Conservation (phyloP, 2,329 filamentous ascomycete genomes). For the Didymella pomorum region DNA sequence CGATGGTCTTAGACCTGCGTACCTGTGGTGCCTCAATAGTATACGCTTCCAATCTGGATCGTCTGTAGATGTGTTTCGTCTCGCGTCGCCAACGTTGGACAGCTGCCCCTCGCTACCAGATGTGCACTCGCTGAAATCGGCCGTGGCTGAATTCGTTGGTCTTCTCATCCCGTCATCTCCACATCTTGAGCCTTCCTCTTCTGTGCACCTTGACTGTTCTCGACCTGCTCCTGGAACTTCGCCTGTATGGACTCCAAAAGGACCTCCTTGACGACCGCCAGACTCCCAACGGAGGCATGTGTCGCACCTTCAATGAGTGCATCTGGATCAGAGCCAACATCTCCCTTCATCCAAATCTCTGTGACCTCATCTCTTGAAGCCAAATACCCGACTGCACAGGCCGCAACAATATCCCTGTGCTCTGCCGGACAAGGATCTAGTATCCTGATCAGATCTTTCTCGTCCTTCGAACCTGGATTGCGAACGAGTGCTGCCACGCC, state of each 20-base stretch:
- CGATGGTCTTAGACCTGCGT: conserved; percentile 13
- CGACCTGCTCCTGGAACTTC: conserved; percentile 40
- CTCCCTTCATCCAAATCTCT: conserved; percentile 91
- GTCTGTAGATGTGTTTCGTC: conserved; percentile 1
- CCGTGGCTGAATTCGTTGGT: background rate
- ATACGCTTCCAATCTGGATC: conserved; percentile 1
- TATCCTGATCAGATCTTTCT: conserved; percentile 61
- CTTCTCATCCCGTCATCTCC: conserved; percentile 44
- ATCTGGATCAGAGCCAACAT: conserved; percentile 59
- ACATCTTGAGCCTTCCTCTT: conserved; percentile 44
- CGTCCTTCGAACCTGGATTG: conserved; percentile 33
- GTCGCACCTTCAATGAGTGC: conserved; percentile 69
- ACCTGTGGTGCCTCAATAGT: conserved; percentile 11
- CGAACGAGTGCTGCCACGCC: conserved; percentile 84
- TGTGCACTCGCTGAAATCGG: background rate
- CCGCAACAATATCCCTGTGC: conserved; percentile 77
- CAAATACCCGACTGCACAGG: conserved; percentile 90
- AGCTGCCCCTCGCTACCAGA: conserved; percentile 1
- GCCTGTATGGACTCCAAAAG: conserved; percentile 60
- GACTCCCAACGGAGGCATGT: conserved; percentile 66
- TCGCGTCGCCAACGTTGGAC: background rate
- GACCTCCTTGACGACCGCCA: conserved; percentile 68
- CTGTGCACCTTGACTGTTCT: conserved; percentile 23
- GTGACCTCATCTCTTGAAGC: conserved; percentile 89
- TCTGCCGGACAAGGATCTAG: conserved; percentile 86